phyloP scores from a whole-genome alignment of 2,329 filamentous ascomycete genomes.

The Penicillium sp. region DNA sequence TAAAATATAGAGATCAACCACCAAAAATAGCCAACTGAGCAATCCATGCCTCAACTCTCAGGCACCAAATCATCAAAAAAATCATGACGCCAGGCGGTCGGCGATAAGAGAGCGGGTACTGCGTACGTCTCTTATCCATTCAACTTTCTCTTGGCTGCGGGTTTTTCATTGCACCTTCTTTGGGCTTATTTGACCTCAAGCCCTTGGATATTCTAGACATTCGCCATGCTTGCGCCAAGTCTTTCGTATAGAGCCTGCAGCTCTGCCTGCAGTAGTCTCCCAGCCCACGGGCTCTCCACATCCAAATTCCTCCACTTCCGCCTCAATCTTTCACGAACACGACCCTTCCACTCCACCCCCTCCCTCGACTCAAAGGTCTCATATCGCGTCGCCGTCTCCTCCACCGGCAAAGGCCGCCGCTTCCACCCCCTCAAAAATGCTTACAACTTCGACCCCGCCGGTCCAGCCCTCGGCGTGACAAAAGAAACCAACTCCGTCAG shows the following conservation, averaged over 20 bases:
- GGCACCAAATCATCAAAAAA: not conserved
- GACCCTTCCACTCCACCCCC: constrained; percentile 9
- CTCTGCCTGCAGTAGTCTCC: constrained; percentile 36
- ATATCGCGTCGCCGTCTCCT: constrained; percentile 73
- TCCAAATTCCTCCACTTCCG: constrained; percentile 15
- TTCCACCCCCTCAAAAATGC: constrained; percentile 70
- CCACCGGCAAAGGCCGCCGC: constrained; percentile 69
- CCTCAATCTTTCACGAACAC: not conserved
- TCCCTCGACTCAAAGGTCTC: constrained; percentile 49
- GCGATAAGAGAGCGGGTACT: constrained; percentile 18
- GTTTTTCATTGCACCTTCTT: constrained; percentile 7
- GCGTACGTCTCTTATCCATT: constrained; percentile 20
- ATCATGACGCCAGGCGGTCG: constrained; percentile 26
- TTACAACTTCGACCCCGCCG: constrained; percentile 67
- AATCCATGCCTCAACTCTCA: not conserved
- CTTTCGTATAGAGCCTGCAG: constrained; percentile 34
- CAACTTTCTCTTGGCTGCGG: constrained; percentile 1
- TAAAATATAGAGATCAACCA: not conserved
- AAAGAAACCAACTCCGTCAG: constrained; percentile 50
- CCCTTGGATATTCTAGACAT: not conserved
- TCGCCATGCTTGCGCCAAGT: constrained; percentile 34
- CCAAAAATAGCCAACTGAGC: no score
- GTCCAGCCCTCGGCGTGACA: constrained; percentile 40
- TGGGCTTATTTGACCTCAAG: not conserved
- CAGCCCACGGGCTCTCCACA: constrained; percentile 21